These are phyloP conservation scores for Colletotrichum cuscutae DNA, from an alignment of 2,329 filamentous ascomycete species.

Conservation along the genomic window DNA sequence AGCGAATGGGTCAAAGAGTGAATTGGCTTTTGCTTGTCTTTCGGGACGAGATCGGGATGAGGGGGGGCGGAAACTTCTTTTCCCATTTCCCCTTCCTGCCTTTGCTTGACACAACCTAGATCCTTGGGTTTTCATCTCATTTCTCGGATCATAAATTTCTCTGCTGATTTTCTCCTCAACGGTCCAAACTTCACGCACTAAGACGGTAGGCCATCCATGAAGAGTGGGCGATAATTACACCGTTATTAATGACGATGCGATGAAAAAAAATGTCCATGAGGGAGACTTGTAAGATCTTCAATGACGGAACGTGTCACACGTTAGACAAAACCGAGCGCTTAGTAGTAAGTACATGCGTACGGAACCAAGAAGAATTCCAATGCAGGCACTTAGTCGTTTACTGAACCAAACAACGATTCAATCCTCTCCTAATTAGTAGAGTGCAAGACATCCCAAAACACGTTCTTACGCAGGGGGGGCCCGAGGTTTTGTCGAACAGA, in stretches of 20 bases:
- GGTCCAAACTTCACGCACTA: background rate
- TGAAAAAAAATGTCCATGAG: background rate
- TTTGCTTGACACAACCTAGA: background rate
- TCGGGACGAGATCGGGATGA: conserved; percentile 12
- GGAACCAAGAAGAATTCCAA: background rate
- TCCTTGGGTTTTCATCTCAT: background rate
- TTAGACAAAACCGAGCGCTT: background rate
- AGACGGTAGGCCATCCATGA: background rate
- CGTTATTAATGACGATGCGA: background rate
- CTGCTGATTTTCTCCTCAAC: background rate
- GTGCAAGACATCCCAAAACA: background rate
- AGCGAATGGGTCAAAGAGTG: conserved; percentile 7
- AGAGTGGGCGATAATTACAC: conserved; percentile 11
- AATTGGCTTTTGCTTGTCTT: conserved; percentile 2
- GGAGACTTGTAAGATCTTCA: background rate
- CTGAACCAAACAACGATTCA: background rate
- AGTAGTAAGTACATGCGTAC: background rate
- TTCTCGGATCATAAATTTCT: background rate
- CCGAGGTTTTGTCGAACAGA: background rate
- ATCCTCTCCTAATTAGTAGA: background rate
- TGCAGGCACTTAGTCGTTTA: background rate
- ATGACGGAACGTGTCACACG: conserved; percentile 9
- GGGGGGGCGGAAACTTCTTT: background rate
- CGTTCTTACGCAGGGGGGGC: background rate
- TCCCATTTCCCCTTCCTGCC: background rate